Evolutionary conservation across 306 rosid genomes (phyloP).

Genomic region (Malus fusca): DNA sequence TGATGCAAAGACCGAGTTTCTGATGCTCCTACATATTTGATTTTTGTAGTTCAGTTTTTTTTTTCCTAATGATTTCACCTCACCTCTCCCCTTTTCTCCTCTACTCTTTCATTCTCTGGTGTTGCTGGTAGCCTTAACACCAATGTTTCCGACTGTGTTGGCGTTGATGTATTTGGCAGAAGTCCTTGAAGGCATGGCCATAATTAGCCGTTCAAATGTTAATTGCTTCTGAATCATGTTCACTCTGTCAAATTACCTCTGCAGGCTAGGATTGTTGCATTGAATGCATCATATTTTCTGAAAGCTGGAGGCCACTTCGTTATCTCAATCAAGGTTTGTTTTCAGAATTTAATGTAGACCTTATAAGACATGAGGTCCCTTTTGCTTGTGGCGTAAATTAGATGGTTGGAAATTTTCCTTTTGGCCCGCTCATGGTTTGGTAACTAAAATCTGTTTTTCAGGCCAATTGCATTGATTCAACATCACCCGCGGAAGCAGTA

Average conservation of each 20-base stretch:
- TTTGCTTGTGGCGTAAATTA: not conserved
- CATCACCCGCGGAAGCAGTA: slow-evolving; percentile 69
- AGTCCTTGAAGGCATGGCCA: not conserved
- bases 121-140: not conserved
- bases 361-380: not conserved
- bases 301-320: slow-evolving; percentile 89
- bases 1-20: not conserved
- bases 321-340: slow-evolving; percentile 78
- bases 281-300: slow-evolving; percentile 84
- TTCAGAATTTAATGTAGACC: not conserved
- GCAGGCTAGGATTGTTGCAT: slow-evolving; percentile 92
- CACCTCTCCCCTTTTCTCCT: not conserved
- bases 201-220: not conserved
- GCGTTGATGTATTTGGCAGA: not conserved
- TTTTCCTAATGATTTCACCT: not conserved
- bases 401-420: not conserved
- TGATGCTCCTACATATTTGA: not conserved
- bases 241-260: not conserved
- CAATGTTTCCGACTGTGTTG: not conserved
- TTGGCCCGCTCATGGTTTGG: not conserved
- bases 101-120: not conserved
- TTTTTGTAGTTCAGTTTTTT: not conserved
- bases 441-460: slow-evolving; percentile 2
- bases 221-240: not conserved
- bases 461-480: slow-evolving; percentile 94